Evolutionary conservation across 2,329 filamentous ascomycete genomes (phyloP).

Genomic region (Aureobasidium sp.): DNA sequence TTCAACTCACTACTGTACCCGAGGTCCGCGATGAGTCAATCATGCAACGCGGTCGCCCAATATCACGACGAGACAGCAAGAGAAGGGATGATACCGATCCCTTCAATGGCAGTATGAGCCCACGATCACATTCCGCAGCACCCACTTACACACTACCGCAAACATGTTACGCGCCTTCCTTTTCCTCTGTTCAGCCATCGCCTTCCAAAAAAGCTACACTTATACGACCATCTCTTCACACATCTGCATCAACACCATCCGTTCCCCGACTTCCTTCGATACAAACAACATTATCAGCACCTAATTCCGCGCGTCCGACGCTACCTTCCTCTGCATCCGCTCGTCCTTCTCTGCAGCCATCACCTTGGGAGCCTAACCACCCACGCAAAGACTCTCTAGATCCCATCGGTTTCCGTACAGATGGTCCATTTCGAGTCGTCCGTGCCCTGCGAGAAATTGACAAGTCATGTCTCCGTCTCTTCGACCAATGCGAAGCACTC

Average conservation of each 20-base stretch:
- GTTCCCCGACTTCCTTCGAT: background rate
- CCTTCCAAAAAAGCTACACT: background rate
- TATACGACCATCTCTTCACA: background rate
- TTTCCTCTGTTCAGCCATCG: background rate
- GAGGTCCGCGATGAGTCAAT: conserved; percentile 3
- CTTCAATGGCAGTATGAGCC: background rate
- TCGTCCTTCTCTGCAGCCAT: background rate
- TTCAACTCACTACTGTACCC: background rate
- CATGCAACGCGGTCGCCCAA: background rate
- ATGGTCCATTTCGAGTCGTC: background rate
- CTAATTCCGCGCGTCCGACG: background rate
- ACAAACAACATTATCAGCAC: background rate
- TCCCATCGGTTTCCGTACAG: background rate
- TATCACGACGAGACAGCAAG: conserved; percentile 5
- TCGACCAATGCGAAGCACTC: background rate
- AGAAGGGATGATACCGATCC: background rate
- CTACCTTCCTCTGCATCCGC: background rate
- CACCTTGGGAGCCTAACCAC: background rate
- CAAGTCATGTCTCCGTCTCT: background rate
- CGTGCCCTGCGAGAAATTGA: conserved; percentile 7
- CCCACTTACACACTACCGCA: background rate
- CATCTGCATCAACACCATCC: background rate
- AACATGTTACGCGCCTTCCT: background rate
- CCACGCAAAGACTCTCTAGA: conserved; percentile 8
- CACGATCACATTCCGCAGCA: background rate